Base-by-base conservation (phyloP, 192 early-diverging fungal genomes). In the Backusella tuberculispora region DNA sequence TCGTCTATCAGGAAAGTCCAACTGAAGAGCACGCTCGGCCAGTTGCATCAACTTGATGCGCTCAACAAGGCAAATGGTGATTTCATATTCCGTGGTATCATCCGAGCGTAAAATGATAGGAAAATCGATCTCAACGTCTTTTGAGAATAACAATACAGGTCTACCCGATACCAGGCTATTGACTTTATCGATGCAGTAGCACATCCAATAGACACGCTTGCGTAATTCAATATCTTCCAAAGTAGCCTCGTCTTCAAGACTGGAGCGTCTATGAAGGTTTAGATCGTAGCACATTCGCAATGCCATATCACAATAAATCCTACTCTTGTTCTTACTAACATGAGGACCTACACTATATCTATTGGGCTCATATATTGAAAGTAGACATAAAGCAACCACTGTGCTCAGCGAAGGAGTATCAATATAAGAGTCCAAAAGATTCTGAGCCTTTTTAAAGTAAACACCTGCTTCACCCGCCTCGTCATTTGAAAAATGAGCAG, bases 151-250 rank as follows among this genome's bases (percentile, higher is more conserved):
- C 24, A 76, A 71, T 37, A 26, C 63, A 4, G 81, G 77, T 26
- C 56, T 44, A 34, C 48, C 50, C 0, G 41, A 43, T n/a, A 21
- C 19, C n/a, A 77, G 29, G 21, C 76, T 70, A 8, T 66, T 47
- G 13, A 72, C 37, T 45, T 82, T 82, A 38, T 82, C 80, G 8
- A 76, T 19, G 19, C 73, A 75, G 40, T 82, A 82, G 42, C 80
- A 82, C 0, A 46, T 60, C 80, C 80, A 82, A 19, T 75, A 74
- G 24, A 78, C 69, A 14, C 80, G 66, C 40, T 72, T 77, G 5
- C 76, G 56, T 13, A 82, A 63, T 19, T 82, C 80, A 10, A 63
- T 56, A 45, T 77, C 80, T 14, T 46, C 15, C 34, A 29, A 10
- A 4, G 46, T 45, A 8, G 48, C 29, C 1, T 50, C 34, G 6